These are phyloP conservation scores for Hygrocybe coccinea DNA, from an alignment of 768 basidiomycete species.

Conservation along the genomic window DNA sequence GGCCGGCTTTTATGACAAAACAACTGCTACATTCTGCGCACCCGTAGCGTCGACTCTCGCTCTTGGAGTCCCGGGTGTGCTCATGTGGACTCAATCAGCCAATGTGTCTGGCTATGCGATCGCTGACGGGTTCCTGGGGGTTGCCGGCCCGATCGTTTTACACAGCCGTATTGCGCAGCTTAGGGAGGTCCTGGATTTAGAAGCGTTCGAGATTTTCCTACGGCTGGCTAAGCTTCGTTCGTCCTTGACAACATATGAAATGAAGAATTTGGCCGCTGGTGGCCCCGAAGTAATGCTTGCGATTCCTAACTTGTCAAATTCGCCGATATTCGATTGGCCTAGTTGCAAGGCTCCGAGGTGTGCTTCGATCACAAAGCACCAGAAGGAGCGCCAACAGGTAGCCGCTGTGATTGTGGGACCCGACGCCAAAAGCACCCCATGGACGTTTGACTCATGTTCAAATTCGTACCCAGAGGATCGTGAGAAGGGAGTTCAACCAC, in stretches of 20 bases:
- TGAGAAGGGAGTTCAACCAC: conserved; percentile 9
- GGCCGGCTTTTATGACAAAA: conserved; percentile 1
- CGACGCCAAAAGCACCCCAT: conserved; percentile 1
- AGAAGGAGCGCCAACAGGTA: conserved; percentile 7
- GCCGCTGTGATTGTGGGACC: conserved; percentile 5
- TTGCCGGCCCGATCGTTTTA: not conserved
- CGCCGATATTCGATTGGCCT: conserved; percentile 14
- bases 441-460: too few relatives aligned
- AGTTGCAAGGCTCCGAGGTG: conserved; percentile 5
- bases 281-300: conserved; percentile 11
- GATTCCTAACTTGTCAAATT: conserved; percentile 6
- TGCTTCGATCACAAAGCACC: conserved; percentile 4
- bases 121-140: conserved; percentile 2
- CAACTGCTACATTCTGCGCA: conserved; percentile 3
- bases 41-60: conserved; percentile 7
- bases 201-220: conserved; percentile 4
- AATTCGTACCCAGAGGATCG: conserved; percentile 1
- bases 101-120: conserved; percentile 3
- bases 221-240: not conserved
- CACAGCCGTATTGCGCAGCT: not conserved
- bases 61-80: conserved; percentile 3
- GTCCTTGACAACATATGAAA: conserved; percentile 10
- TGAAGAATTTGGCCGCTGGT: conserved; percentile 17
- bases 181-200: conserved; percentile 3
- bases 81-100: not conserved